Conservation (phyloP, 805 yeast genomes). For the Saccharomycopsis sp. region DNA sequence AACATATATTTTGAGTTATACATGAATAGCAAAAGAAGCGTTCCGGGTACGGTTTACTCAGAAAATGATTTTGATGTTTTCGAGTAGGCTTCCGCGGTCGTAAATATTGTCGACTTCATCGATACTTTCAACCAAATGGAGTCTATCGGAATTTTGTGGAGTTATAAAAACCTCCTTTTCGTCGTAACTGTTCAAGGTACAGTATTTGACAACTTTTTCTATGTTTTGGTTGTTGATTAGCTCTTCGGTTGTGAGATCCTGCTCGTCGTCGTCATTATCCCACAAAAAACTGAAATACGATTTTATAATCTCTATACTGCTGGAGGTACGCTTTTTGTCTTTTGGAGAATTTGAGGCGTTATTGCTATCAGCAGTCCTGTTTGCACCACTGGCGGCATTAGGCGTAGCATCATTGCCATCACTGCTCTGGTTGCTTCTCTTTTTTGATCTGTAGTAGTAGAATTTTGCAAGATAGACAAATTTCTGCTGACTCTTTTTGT, state of each 20-base stretch:
- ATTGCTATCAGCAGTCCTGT: neutral
- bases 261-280: neutral
- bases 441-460: conserved; percentile 4
- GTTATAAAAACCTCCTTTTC: conserved; percentile 15
- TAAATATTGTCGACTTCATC: conserved; percentile 19
- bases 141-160: conserved; percentile 1
- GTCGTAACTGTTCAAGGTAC: conserved; percentile 15
- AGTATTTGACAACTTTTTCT: conserved; percentile 8
- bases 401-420: neutral
- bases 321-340: neutral
- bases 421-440: too few relatives aligned
- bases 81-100: conserved; percentile 2
- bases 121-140: conserved; percentile 6
- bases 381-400: neutral
- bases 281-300: neutral
- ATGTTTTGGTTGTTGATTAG: neutral
- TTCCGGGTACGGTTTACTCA: too few relatives aligned
- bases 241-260: neutral
- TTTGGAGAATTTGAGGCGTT: too few relatives aligned
- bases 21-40: too few relatives aligned
- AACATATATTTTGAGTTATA: too few relatives aligned
- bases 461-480: conserved; percentile 14
- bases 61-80: neutral
- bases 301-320: neutral
- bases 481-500: neutral